Conservation (phyloP, 345 rosid genomes). For the Tarenaya hassleriana region DNA sequence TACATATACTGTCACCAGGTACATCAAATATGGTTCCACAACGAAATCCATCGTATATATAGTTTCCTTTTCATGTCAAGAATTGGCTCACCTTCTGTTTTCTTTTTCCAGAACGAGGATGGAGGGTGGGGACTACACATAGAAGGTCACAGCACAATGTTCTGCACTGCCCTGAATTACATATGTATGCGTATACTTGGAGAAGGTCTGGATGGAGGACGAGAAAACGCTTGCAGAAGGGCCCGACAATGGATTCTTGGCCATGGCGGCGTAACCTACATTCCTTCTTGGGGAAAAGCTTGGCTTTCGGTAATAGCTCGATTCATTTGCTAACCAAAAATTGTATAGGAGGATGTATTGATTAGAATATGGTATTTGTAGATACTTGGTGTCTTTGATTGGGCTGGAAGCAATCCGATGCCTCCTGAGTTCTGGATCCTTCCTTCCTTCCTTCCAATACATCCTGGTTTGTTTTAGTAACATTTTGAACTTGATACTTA, state of each 20-base stretch:
- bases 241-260: conserved; percentile 66
- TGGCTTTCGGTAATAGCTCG: conserved; percentile 56
- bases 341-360: conserved; percentile 10
- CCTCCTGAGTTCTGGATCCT: conserved; percentile 79
- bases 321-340: not conserved
- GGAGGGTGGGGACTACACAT: conserved; percentile 93
- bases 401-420: conserved; percentile 68
- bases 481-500: conserved; percentile 5
- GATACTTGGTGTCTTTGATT: conserved; percentile 68
- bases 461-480: conserved; percentile 45
- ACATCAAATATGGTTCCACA: not conserved
- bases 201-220: conserved; percentile 56
- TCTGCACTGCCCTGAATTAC: conserved; percentile 56
- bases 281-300: conserved; percentile 78
- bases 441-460: conserved; percentile 53
- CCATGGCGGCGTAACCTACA: conserved; percentile 66
- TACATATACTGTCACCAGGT: conserved; percentile 36
- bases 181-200: conserved; percentile 68
- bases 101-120: conserved; percentile 54
- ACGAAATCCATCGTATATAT: too few species aligned
- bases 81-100: not conserved
- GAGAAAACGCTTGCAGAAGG: conserved; percentile 39
- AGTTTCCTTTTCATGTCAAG: too few species aligned
- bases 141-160: conserved; percentile 76
- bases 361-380: conserved; percentile 17